Conservation (phyloP, 139 green algal species). For the Tetradesmus obliquus region DNA sequence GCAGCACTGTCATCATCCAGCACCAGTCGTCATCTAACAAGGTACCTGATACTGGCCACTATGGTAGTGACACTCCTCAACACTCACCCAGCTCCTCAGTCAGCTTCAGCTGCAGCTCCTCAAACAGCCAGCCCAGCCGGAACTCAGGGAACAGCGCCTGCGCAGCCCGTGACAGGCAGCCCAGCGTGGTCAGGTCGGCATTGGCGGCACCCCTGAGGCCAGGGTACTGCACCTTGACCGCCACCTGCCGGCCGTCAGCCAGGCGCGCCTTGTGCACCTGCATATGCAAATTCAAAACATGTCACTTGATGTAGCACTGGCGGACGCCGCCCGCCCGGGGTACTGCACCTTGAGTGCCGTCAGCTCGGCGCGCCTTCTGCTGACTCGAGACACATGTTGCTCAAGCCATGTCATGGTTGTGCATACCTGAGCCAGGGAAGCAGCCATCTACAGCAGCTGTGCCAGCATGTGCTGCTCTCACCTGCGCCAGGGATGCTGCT, state of each 20-base stretch:
- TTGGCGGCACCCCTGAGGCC: conserved; percentile 69
- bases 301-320: neutral
- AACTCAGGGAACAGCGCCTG: conserved; percentile 67
- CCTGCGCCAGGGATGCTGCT: conserved; percentile 83
- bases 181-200: conserved; percentile 80
- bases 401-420: too few relatives aligned
- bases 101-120: conserved; percentile 79
- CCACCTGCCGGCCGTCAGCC: conserved; percentile 39
- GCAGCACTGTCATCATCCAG: too few relatives aligned
- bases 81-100: conserved; percentile 74
- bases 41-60: neutral
- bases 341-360: too few relatives aligned
- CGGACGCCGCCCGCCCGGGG: too few relatives aligned
- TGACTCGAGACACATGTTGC: too few relatives aligned
- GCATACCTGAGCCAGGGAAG: too few relatives aligned
- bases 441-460: too few relatives aligned
- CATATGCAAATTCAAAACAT: neutral
- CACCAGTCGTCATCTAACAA: neutral
- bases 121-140: conserved; percentile 73
- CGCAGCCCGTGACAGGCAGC: conserved; percentile 49
- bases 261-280: conserved; percentile 42
- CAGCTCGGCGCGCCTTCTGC: too few relatives aligned
- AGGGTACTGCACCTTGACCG: conserved; percentile 87
- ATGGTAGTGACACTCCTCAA: neutral
- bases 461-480: neutral